Percentiles rank a stretch among this genome's conserved stretches.
Evolutionary conservation across 1,139 yeast genomes (phyloP).

Genomic region (Nadsonia starkeyi-henricii): DNA sequence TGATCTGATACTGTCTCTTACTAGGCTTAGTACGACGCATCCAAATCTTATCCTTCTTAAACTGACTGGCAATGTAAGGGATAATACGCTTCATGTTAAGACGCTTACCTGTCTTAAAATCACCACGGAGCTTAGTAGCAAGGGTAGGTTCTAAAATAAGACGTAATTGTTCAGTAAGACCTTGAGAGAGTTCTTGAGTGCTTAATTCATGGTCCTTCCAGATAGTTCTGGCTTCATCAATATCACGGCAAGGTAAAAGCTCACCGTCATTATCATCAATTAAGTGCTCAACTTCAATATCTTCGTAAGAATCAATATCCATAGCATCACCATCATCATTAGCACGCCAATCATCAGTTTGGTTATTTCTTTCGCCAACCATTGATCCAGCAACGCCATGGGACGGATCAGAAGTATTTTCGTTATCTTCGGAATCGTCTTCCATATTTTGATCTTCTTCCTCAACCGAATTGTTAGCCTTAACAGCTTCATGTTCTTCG

Average conservation of each 20-base stretch:
- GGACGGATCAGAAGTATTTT: constrained; percentile 4
- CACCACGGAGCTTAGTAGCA: constrained; percentile 89
- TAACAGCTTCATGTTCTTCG: constrained; percentile 19
- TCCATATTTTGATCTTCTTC: constrained; percentile 13
- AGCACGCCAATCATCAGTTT: constrained; percentile 8
- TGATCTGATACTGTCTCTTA: constrained; percentile 90
- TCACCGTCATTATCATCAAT: constrained; percentile 27
- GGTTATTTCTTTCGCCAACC: constrained; percentile 9
- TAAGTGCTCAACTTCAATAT: constrained; percentile 17
- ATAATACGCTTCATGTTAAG: constrained; percentile 95
- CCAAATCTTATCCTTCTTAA: constrained; percentile 97
- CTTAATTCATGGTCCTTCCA: constrained; percentile 78
- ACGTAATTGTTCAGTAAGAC: constrained; percentile 83
- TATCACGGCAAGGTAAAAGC: constrained; percentile 35
- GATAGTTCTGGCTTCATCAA: constrained; percentile 56
- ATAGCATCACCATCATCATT: constrained; percentile 14
- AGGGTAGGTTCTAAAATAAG: constrained; percentile 89
- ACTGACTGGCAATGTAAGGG: constrained; percentile 95
- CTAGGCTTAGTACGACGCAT: constrained; percentile 94
- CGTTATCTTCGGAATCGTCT: constrained; percentile 11
- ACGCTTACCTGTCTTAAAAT: constrained; percentile 93
- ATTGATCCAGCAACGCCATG: constrained; percentile 6
- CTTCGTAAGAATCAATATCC: constrained; percentile 17
- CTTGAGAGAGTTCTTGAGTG: constrained; percentile 76
- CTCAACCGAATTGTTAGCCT: constrained; percentile 9